Percentiles rank a stretch among this genome's conserved stretches.
Evolutionary conservation across 352 stramenopile species (phyloP).

Genomic region (Phytophthora pinifolia): DNA sequence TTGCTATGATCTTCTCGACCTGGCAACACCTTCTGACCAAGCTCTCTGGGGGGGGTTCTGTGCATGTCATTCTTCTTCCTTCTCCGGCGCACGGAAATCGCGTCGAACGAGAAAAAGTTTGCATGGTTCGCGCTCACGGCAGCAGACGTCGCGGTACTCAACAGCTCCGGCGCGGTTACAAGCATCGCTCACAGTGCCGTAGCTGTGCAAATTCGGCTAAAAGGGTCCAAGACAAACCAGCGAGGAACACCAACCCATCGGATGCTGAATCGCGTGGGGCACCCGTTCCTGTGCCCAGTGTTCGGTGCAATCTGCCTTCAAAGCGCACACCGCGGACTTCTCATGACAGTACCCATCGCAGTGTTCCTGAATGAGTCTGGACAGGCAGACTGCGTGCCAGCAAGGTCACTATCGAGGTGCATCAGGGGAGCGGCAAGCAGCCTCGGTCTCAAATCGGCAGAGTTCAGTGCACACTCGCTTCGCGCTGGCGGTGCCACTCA

Average conservation of each 20-base stretch:
- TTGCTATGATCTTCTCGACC: not conserved
- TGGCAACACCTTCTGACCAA: slow-evolving; percentile 5
- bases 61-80: slow-evolving; percentile 24
- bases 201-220: slow-evolving; percentile 7
- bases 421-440: too few species aligned
- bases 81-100: slow-evolving; percentile 8
- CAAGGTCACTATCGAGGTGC: too few species aligned
- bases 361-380: not conserved
- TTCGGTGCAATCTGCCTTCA: slow-evolving; percentile 1
- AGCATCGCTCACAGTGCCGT: not conserved
- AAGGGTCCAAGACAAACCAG: slow-evolving; percentile 9
- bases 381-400: too few species aligned
- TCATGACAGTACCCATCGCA: not conserved
- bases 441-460: too few species aligned
- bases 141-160: not conserved
- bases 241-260: not conserved
- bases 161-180: not conserved
- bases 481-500: slow-evolving; percentile 2
- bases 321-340: not conserved
- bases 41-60: slow-evolving; percentile 12
- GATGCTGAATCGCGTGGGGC: slow-evolving; percentile 5
- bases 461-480: too few species aligned
- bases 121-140: slow-evolving; percentile 8
- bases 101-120: slow-evolving; percentile 1
- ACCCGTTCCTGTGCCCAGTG: slow-evolving; percentile 7